These are phyloP conservation scores for Odontarrhena argentea DNA, from an alignment of 345 rosid genomes.

Conservation along the genomic window DNA sequence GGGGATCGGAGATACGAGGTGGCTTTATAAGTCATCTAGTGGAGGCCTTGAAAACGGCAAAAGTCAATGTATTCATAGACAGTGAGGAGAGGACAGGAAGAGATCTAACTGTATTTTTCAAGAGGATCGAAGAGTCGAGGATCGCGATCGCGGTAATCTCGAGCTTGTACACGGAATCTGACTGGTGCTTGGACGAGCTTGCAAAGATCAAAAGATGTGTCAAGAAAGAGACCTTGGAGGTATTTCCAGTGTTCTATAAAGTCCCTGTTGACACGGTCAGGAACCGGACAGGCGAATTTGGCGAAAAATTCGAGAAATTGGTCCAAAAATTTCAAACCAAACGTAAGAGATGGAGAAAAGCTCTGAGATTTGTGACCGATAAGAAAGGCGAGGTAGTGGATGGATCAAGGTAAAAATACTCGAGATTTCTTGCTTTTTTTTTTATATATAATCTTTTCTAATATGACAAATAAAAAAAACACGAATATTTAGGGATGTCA, in stretches of 20 bases:
- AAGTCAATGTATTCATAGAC: slow-evolving; percentile 28
- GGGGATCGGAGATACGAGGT: slow-evolving; percentile 28
- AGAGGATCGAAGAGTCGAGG: slow-evolving; percentile 2
- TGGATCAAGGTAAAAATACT: background rate
- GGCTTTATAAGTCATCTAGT: slow-evolving; percentile 29
- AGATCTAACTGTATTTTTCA: background rate
- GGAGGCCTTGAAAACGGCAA: background rate
- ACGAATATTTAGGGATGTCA: too few species aligned
- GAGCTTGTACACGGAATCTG: slow-evolving; percentile 20
- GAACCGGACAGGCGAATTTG: background rate
- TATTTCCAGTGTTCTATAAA: slow-evolving; percentile 23
- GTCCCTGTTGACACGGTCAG: slow-evolving; percentile 10
- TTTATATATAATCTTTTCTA: background rate
- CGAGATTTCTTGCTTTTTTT: background rate
- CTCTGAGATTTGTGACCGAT: background rate
- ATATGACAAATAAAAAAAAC: too few species aligned
- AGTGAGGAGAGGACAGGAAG: slow-evolving; percentile 2
- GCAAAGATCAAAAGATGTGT: slow-evolving; percentile 11
- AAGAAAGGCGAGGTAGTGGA: background rate
- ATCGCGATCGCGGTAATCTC: slow-evolving; percentile 32
- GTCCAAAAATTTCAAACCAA: background rate
- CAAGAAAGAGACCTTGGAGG: background rate
- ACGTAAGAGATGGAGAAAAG: background rate
- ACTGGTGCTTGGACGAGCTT: background rate
- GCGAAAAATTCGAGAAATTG: slow-evolving; percentile 3